phyloP scores from a whole-genome alignment of 441 rosid species.

The Monsonia emarginata region DNA sequence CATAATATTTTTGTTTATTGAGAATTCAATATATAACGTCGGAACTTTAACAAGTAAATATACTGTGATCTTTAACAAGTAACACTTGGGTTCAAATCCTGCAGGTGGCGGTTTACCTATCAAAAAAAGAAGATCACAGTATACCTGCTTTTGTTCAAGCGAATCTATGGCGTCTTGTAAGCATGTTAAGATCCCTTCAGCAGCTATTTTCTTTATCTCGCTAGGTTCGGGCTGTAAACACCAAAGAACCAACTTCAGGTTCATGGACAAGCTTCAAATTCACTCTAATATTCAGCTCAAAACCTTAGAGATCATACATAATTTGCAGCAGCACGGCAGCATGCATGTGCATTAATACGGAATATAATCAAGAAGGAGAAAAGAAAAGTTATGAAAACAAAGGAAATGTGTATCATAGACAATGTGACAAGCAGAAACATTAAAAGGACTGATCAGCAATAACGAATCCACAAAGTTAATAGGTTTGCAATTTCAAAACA shows the following conservation, averaged over 20 bases:
- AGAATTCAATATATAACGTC: neutral
- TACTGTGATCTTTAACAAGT: no score
- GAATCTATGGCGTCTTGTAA: conserved; percentile 83
- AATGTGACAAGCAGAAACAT: neutral
- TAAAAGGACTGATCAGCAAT: neutral
- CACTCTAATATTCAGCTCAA: no score
- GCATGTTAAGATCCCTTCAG: conserved; percentile 79
- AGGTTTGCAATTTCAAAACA: no score
- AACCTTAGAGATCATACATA: no score
- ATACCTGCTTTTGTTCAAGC: conserved; percentile 75
- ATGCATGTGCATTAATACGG: no score
- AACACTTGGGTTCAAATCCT: no score
- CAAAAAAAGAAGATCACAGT: conserved; percentile 11
- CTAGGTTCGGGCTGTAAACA: conserved; percentile 65
- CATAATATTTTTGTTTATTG: no score
- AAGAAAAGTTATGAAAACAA: no score
- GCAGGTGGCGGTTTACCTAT: no score
- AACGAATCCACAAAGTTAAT: neutral
- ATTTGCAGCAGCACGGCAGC: no score
- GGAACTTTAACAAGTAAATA: conserved; percentile 4
- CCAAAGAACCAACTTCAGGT: conserved; percentile 16
- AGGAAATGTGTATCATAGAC: no score
- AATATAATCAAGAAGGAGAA: no score
- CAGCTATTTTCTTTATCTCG: conserved; percentile 73
- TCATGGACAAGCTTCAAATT: neutral